Evolutionary conservation across 306 rosid species (phyloP).

Genomic region (Begonia fuchsioides): DNA sequence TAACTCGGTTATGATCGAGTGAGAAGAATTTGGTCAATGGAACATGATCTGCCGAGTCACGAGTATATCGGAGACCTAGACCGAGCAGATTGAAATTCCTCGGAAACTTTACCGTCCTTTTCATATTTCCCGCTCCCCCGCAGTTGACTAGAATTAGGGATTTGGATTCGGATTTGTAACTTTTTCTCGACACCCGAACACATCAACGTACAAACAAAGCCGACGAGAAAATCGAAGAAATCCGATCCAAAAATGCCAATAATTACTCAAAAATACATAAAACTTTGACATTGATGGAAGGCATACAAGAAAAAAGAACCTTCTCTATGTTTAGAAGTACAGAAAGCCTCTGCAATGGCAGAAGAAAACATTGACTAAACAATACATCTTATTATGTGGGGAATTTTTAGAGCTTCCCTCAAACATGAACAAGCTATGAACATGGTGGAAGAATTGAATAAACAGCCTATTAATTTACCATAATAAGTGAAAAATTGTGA

Average conservation of each 20-base stretch:
- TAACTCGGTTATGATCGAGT: constrained; percentile 35
- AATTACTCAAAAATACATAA: constrained; percentile 9
- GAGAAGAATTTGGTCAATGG: constrained; percentile 47
- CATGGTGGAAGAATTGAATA: background rate
- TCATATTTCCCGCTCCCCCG: constrained; percentile 56
- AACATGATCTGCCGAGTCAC: constrained; percentile 49
- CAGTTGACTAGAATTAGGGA: background rate
- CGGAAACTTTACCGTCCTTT: constrained; percentile 58
- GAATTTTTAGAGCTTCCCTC: too few species aligned
- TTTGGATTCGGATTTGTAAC: too few species aligned
- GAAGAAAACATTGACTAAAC: background rate
- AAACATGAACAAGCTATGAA: too few species aligned
- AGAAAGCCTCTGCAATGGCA: too few species aligned
- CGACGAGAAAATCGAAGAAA: too few species aligned
- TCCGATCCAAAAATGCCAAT: too few species aligned
- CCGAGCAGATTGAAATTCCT: constrained; percentile 47
- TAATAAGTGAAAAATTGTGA: constrained; percentile 37
- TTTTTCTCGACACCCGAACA: too few species aligned
- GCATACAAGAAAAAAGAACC: too few species aligned
- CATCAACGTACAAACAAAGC: too few species aligned
- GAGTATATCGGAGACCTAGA: constrained; percentile 61
- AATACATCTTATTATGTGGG: too few species aligned
- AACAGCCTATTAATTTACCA: constrained; percentile 11
- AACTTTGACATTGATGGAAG: constrained; percentile 1
- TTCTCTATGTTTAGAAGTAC: too few species aligned